Evolutionary conservation across 2,329 filamentous ascomycete species (phyloP).

Genomic region (Pseudogymnoascus sp.): DNA sequence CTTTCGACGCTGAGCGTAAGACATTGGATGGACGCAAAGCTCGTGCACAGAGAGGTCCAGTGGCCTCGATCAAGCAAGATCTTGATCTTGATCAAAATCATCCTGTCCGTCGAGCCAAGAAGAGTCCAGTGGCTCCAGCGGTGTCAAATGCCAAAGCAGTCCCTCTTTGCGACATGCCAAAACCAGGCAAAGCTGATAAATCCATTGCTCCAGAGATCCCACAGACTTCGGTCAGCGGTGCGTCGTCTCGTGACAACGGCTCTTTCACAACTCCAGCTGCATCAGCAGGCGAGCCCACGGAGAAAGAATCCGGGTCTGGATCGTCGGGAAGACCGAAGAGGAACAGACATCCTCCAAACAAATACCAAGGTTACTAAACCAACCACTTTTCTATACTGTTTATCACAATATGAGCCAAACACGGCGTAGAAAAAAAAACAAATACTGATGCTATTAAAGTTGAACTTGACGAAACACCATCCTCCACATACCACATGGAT

Average conservation of each 20-base stretch:
- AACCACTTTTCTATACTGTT: not conserved
- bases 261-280: slow-evolving; percentile 1
- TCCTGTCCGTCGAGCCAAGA: not conserved
- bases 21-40: not conserved
- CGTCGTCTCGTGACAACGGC: not conserved
- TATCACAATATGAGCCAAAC: not conserved
- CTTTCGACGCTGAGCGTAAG: not conserved
- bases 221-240: slow-evolving; percentile 8
- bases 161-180: not conserved
- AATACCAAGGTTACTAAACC: slow-evolving; percentile 11
- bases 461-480: not conserved
- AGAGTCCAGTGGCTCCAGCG: not conserved
- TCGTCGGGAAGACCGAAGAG: slow-evolving; percentile 2
- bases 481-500: not conserved
- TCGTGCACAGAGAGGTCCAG: not conserved
- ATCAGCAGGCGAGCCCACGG: not conserved
- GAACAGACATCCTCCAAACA: slow-evolving; percentile 5
- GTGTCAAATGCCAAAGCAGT: slow-evolving; percentile 2
- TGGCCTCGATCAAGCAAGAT: not conserved
- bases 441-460: not conserved
- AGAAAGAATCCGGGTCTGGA: not conserved
- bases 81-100: not conserved
- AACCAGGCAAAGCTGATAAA: slow-evolving; percentile 4
- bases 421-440: not conserved
- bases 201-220: slow-evolving; percentile 3